Conservation (phyloP, 225 moss, liverwort and hornwort species). For the Sphagnum tenellum region DNA sequence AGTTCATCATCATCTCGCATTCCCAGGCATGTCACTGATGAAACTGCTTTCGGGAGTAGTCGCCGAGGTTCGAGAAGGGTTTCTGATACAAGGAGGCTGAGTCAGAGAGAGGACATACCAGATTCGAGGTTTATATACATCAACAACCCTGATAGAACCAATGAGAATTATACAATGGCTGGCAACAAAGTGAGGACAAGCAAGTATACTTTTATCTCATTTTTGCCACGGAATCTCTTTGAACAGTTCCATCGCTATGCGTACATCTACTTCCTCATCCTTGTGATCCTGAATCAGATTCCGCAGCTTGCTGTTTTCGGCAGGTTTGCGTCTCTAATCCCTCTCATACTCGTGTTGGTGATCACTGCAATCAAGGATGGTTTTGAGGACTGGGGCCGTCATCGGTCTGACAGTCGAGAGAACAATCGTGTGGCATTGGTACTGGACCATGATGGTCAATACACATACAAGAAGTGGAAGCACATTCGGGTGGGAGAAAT, state of each 20-base stretch:
- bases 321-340: slow-evolving; percentile 71
- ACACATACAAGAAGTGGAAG: slow-evolving; percentile 64
- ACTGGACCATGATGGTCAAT: slow-evolving; percentile 31
- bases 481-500: slow-evolving; percentile 68
- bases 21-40: no score
- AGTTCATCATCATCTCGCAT: no score
- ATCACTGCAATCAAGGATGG: slow-evolving; percentile 87
- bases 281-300: slow-evolving; percentile 83
- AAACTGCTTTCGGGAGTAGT: no score
- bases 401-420: slow-evolving; percentile 55
- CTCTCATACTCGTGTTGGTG: slow-evolving; percentile 65
- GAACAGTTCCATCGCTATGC: slow-evolving; percentile 87
- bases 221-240: slow-evolving; percentile 70
- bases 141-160: slow-evolving; percentile 53
- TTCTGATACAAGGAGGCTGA: no score
- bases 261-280: slow-evolving; percentile 74
- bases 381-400: slow-evolving; percentile 79
- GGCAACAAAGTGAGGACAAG: slow-evolving; percentile 68
- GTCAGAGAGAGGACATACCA: not conserved
- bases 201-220: slow-evolving; percentile 73
- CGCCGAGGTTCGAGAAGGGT: no score
- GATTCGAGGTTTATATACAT: slow-evolving; percentile 49
- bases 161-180: slow-evolving; percentile 30
- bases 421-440: slow-evolving; percentile 66
- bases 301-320: slow-evolving; percentile 79